Evolutionary conservation across 768 basidiomycete genomes (phyloP).

Genomic region (Pulveroboletus sp.): DNA sequence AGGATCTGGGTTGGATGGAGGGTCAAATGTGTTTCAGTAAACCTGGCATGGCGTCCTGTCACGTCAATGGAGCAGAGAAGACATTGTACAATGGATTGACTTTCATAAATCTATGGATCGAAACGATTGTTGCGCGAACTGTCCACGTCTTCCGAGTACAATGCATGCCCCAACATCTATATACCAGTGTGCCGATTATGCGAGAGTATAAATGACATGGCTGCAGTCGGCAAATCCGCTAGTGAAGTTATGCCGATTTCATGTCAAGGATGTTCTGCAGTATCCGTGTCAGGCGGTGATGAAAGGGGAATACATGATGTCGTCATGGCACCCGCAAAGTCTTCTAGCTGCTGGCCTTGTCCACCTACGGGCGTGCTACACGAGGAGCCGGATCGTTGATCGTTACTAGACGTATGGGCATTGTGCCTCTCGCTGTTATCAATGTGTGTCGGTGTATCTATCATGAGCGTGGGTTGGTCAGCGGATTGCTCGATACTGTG

Average conservation of each 20-base stretch:
- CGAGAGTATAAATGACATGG: slow-evolving; percentile 6
- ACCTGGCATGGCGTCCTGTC: background rate
- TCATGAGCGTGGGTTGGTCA: slow-evolving; percentile 16
- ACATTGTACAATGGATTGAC: slow-evolving; percentile 13
- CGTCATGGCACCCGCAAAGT: slow-evolving; percentile 10
- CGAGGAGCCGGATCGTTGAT: slow-evolving; percentile 11
- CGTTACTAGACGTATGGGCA: slow-evolving; percentile 6
- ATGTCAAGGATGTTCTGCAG: slow-evolving; percentile 30
- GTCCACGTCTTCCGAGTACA: slow-evolving; percentile 19
- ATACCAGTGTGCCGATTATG: slow-evolving; percentile 7
- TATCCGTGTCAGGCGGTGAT: slow-evolving; percentile 22
- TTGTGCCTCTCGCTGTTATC: slow-evolving; percentile 10
- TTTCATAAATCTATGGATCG: slow-evolving; percentile 24
- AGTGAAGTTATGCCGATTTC: slow-evolving; percentile 44
- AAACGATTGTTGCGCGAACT: slow-evolving; percentile 11
- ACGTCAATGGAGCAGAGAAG: slow-evolving; percentile 13
- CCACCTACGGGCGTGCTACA: slow-evolving; percentile 1
- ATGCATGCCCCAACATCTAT: slow-evolving; percentile 16
- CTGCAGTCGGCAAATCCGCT: slow-evolving; percentile 18
- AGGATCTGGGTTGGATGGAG: background rate
- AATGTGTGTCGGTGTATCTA: slow-evolving; percentile 1
- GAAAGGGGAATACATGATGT: slow-evolving; percentile 22
- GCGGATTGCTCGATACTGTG: slow-evolving; percentile 26
- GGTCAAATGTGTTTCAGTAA: slow-evolving; percentile 13
- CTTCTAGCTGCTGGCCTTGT: slow-evolving; percentile 7